Evolutionary conservation across 257 asterid species (phyloP).

Genomic region (Nicotiana otophora): DNA sequence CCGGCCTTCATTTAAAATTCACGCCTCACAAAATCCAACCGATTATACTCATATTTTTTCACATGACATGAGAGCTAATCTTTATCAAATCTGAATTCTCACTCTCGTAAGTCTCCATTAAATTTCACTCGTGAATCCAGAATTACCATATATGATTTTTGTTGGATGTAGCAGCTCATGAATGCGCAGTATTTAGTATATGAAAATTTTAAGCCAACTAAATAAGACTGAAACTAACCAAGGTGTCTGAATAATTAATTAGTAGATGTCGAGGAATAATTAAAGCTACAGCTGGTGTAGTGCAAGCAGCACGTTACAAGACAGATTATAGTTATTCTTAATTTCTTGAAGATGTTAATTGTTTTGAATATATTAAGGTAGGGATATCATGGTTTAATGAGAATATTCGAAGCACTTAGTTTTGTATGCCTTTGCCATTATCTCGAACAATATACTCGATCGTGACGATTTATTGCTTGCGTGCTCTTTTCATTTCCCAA

Average conservation of each 20-base stretch:
- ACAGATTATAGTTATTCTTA: not conserved
- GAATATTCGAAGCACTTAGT: not conserved
- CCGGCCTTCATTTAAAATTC: too few relatives aligned
- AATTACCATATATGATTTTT: not conserved
- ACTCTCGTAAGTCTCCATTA: not conserved
- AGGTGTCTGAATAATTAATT: not conserved
- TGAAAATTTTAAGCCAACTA: not conserved
- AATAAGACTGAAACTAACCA: not conserved
- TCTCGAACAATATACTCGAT: too few relatives aligned
- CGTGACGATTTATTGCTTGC: not conserved
- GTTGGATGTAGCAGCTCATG: not conserved
- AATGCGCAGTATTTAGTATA: too few relatives aligned
- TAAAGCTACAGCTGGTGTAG: not conserved
- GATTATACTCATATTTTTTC: not conserved
- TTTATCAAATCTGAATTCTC: not conserved
- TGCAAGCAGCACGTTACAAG: not conserved
- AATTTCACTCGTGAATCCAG: not conserved
- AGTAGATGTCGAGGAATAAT: not conserved
- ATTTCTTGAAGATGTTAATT: not conserved
- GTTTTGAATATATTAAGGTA: not conserved
- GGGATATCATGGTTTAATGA: not conserved
- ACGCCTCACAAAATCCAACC: too few relatives aligned
- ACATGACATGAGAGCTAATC: too few relatives aligned
- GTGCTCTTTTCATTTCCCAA: not conserved
- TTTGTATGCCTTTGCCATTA: not conserved